Conservation (phyloP, 106 monocot genomes). For the Iris macrosiphon region DNA sequence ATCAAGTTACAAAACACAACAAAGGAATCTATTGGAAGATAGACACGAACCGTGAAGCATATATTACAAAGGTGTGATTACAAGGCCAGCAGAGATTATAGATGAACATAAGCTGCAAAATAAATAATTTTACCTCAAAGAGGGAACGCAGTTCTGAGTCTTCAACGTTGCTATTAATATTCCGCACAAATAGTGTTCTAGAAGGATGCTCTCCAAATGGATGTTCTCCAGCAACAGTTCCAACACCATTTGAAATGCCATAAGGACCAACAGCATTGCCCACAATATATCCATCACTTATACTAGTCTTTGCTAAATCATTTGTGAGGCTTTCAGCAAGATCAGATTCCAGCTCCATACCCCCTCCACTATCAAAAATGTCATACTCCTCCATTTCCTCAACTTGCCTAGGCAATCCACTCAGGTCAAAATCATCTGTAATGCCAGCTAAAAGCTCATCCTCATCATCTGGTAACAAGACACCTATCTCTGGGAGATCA, state of each 20-base stretch:
- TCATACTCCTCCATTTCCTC: constrained; percentile 74
- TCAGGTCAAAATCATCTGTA: constrained; percentile 56
- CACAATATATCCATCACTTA: constrained; percentile 31
- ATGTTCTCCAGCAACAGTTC: constrained; percentile 73
- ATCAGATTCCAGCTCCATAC: constrained; percentile 78
- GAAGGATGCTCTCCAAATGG: constrained; percentile 94
- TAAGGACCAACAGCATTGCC: constrained; percentile 44
- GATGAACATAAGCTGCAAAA: background rate
- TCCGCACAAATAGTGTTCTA: constrained; percentile 85
- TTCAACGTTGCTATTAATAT: constrained; percentile 90
- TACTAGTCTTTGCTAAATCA: constrained; percentile 38
- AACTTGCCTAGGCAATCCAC: constrained; percentile 34
- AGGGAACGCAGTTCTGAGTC: constrained; percentile 73
- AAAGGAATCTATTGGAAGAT: too few relatives aligned
- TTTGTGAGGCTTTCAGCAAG: constrained; percentile 29
- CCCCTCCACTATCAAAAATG: constrained; percentile 75
- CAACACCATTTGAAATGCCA: constrained; percentile 49
- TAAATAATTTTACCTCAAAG: constrained; percentile 53
- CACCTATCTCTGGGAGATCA: constrained; percentile 38
- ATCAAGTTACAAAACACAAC: too few relatives aligned
- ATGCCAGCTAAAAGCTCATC: constrained; percentile 72
- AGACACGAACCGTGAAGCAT: too few relatives aligned
- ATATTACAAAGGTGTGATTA: too few relatives aligned
- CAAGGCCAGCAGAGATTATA: too few relatives aligned
- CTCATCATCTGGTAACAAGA: constrained; percentile 67